Conservation (phyloP, 768 basidiomycete species). For the Mycena galopus region DNA sequence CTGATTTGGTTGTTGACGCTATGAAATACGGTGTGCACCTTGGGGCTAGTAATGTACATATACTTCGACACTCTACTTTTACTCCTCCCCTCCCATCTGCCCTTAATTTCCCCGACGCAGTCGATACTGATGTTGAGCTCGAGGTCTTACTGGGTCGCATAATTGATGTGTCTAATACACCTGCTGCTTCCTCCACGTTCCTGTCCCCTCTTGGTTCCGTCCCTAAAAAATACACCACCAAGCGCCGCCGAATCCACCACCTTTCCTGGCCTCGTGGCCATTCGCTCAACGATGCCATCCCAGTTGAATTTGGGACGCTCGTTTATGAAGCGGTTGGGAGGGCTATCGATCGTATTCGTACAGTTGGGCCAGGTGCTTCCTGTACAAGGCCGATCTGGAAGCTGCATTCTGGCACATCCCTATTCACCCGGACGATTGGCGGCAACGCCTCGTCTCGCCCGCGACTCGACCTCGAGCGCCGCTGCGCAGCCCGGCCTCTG, state of each 20-base stretch:
- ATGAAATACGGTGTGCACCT: conserved; percentile 25
- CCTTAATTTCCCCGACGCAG: conserved; percentile 24
- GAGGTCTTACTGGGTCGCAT: conserved; percentile 28
- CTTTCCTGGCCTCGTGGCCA: conserved; percentile 31
- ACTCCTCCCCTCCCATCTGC: conserved; percentile 31
- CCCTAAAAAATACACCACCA: conserved; percentile 32
- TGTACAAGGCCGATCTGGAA: conserved; percentile 40
- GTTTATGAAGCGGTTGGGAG: conserved; percentile 26
- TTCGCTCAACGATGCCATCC: conserved; percentile 38
- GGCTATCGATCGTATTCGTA: conserved; percentile 27
- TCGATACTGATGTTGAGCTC: conserved; percentile 7
- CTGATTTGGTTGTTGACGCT: conserved; percentile 13
- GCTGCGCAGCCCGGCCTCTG: no score
- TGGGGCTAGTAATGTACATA: conserved; percentile 11
- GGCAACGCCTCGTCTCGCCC: no score
- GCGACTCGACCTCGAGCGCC: no score
- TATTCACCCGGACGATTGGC: conserved; percentile 5
- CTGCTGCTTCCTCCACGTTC: conserved; percentile 21
- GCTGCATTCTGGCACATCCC: conserved; percentile 29
- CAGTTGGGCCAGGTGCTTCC: conserved; percentile 20
- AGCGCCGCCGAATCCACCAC: conserved; percentile 35
- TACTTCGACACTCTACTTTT: not conserved
- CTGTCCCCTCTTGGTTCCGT: conserved; percentile 36
- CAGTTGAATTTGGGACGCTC: conserved; percentile 16
- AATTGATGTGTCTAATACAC: conserved; percentile 20